Evolutionary conservation across 2,329 filamentous ascomycete genomes (phyloP).

Genomic region (Xylariaceae sp.): DNA sequence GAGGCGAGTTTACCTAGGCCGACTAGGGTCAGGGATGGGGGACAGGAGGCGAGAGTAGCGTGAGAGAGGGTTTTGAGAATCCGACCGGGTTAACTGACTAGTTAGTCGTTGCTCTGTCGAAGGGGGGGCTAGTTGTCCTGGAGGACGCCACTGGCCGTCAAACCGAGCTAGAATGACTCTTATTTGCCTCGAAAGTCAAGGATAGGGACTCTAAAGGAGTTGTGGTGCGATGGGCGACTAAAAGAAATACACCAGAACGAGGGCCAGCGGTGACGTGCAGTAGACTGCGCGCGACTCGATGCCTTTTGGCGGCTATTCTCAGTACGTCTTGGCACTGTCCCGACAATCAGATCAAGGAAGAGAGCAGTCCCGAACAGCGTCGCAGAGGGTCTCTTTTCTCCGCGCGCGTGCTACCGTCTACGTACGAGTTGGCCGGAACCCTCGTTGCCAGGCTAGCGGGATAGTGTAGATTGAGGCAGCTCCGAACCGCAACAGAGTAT

Average conservation of each 20-base stretch:
- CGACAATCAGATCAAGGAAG: not conserved
- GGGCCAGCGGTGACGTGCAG: constrained; percentile 23
- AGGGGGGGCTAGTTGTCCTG: constrained; percentile 16
- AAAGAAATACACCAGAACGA: constrained; percentile 2
- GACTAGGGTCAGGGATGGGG: constrained; percentile 28
- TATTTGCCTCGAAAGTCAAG: constrained; percentile 20
- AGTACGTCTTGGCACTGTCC: constrained; percentile 10
- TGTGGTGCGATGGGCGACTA: constrained; percentile 10
- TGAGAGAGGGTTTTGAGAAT: constrained; percentile 12
- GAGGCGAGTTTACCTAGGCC: constrained; percentile 16
- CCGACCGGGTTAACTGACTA: constrained; percentile 25
- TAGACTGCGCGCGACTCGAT: constrained; percentile 14
- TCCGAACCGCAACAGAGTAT: not conserved
- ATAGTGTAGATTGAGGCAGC: not conserved
- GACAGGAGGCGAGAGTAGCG: constrained; percentile 21
- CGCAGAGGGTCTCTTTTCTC: constrained; percentile 7
- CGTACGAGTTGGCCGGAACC: not conserved
- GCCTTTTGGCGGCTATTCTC: constrained; percentile 6
- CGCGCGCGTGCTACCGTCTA: not conserved
- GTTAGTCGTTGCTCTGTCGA: constrained; percentile 20
- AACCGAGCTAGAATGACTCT: constrained; percentile 30
- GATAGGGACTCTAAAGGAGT: constrained; percentile 1
- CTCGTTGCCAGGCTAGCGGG: not conserved
- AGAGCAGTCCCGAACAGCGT: constrained; percentile 2
- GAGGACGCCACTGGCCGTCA: constrained; percentile 23